A percentile compares a stretch with the other conserved stretches of the same genome.
Evolutionary conservation across 495 filamentous ascomycete genomes (phyloP).

Genomic region (Podospora pseudocomata): DNA sequence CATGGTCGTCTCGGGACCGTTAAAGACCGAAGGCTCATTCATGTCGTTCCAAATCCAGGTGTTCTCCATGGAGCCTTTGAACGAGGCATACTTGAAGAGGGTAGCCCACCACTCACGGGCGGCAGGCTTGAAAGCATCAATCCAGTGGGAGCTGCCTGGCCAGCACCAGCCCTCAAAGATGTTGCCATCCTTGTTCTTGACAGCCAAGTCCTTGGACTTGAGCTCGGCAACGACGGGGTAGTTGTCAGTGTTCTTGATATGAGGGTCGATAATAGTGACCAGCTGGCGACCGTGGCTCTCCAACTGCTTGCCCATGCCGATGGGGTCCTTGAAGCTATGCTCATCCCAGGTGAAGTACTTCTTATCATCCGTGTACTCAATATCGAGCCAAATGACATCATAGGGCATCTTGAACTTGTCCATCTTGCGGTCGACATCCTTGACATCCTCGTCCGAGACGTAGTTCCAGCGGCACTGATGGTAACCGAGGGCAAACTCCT

Average conservation of each 20-base stretch:
- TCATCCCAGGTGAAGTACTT: conserved; percentile 98
- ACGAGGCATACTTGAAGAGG: conserved; percentile 81
- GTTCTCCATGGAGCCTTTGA: conserved; percentile 77
- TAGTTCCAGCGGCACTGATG: conserved; percentile 99
- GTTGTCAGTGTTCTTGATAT: conserved; percentile 85
- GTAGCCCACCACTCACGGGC: conserved; percentile 83
- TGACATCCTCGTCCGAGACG: conserved; percentile 91
- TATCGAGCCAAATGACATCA: conserved; percentile 97
- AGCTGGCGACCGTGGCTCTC: conserved; percentile 82
- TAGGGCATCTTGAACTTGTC: conserved; percentile 93
- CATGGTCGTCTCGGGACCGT: conserved; percentile 95
- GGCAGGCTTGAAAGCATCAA: conserved; percentile 89
- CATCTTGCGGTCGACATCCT: conserved; percentile 92
- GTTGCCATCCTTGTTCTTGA: conserved; percentile 84
- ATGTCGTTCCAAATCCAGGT: conserved; percentile 98
- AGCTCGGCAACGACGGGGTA: conserved; percentile 77
- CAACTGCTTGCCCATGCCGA: conserved; percentile 81
- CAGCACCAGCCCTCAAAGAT: conserved; percentile 97
- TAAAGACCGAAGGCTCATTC: conserved; percentile 99
- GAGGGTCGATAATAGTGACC: conserved; percentile 92
- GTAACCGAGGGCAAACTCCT: conserved; percentile 87
- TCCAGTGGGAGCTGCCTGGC: conserved; percentile 94
- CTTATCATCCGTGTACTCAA: conserved; percentile 93
- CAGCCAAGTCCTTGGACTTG: conserved; percentile 73
- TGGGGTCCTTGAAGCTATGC: conserved; percentile 78